These are phyloP conservation scores for Ogataea chonburiensis DNA, from an alignment of 805 yeast species.

Conservation along the genomic window DNA sequence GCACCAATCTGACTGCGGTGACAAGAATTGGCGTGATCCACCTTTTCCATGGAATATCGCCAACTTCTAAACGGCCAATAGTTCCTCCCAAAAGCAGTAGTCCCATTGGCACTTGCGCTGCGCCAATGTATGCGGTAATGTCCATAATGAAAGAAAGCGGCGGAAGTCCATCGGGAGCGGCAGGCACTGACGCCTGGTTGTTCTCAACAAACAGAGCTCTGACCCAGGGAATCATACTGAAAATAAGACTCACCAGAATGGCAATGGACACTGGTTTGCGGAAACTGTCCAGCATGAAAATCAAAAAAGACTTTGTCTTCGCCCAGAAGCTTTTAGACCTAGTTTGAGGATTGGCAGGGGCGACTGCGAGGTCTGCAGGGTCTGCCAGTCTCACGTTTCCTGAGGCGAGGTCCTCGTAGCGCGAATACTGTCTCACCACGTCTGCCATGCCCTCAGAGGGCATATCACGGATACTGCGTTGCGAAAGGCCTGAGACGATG, in stretches of 20 bases:
- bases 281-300: slow-evolving; percentile 42
- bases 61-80: slow-evolving; percentile 67
- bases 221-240: slow-evolving; percentile 87
- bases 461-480: slow-evolving; percentile 29
- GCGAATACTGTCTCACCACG: slow-evolving; percentile 53
- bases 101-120: slow-evolving; percentile 88
- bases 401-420: slow-evolving; percentile 36
- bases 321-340: slow-evolving; percentile 6
- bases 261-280: slow-evolving; percentile 71
- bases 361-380: slow-evolving; percentile 15
- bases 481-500: slow-evolving; percentile 12
- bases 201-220: slow-evolving; percentile 64
- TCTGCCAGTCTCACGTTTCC: slow-evolving; percentile 21
- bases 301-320: slow-evolving; percentile 8
- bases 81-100: slow-evolving; percentile 83
- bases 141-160: slow-evolving; percentile 86
- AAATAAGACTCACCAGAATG: slow-evolving; percentile 58
- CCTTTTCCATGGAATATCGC: slow-evolving; percentile 63
- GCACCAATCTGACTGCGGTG: slow-evolving; percentile 55
- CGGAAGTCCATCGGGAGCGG: slow-evolving; percentile 85
- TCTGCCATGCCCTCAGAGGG: slow-evolving; percentile 45
- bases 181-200: slow-evolving; percentile 47
- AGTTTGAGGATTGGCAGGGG: background rate
- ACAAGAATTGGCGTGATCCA: slow-evolving; percentile 63
- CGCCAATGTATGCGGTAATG: slow-evolving; percentile 73